Base-by-base conservation (phyloP, 805 yeast species). In the Lipomyces kockii region DNA sequence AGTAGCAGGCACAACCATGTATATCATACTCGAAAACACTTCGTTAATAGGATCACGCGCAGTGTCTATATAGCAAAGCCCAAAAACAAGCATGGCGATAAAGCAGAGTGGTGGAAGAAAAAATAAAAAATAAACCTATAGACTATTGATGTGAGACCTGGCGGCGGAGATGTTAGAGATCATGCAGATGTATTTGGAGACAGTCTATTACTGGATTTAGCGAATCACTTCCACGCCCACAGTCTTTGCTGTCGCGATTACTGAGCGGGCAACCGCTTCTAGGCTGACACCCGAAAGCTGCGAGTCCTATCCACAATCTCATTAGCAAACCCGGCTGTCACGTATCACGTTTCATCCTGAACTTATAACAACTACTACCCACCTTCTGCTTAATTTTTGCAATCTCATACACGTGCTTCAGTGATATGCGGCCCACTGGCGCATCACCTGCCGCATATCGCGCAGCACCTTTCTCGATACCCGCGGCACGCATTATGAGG, bases 321-420 rank as follows among this genome's bases (percentile, higher is more conserved):
- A 20, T 53, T 43, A 49, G 29, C 53, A 25, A n/a, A 12, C 3
- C 34, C 7, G 60, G 60, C 43, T 17, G 27, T 35, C 43, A 20
- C 37, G 37, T 25, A 49, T 11, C 49, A 11, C 37, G 5, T 12
- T 29, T 9, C 1, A 14, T 14, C 11, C 12, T 3, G 14, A 37
- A 12, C 39, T 32, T n/a, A 25, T 20, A 4, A 32, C 46, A 20
- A 25, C 52, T 14, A 35, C 14, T 4, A 61, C 71, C 27, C 49
- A 73, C 76, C 59, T 77, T 89, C 78, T 92, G 87, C 81, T 95
- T 95, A 73, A 95, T 89, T 80, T 92, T 89, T 49, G 99, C 98
- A 74, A 95, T 90, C 80, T 94, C 98, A 77, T 91, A 95, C 35
- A 92, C 85, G 77, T 95, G 98, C 78, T 95, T 95, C 74, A 95